phyloP scores from a whole-genome alignment of 2,329 filamentous ascomycete genomes.

The Chalara sp. region DNA sequence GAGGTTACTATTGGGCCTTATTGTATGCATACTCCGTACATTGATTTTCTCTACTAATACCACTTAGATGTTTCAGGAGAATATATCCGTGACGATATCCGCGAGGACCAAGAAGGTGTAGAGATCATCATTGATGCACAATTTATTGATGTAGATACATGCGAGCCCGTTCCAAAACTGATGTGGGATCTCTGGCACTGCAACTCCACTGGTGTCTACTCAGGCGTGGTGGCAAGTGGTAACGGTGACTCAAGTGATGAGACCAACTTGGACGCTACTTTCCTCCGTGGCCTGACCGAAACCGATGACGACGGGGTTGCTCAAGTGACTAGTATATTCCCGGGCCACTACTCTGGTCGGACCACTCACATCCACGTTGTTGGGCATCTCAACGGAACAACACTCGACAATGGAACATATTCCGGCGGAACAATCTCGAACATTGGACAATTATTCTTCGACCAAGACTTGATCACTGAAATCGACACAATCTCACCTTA shows the following conservation, averaged over 20 bases:
- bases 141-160: conserved; percentile 47
- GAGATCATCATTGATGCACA: conserved; percentile 35
- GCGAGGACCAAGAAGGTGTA: conserved; percentile 30
- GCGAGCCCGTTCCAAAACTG: conserved; percentile 40
- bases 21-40: conserved; percentile 25
- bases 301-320: conserved; percentile 36
- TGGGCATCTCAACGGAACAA: conserved; percentile 30
- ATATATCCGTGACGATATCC: conserved; percentile 30
- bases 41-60: too few relatives aligned
- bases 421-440: conserved; percentile 45
- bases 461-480: conserved; percentile 46
- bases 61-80: conserved; percentile 26
- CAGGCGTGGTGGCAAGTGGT: conserved; percentile 35
- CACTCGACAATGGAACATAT: conserved; percentile 33
- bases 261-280: conserved; percentile 30
- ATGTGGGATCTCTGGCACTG: conserved; percentile 46
- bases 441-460: conserved; percentile 59
- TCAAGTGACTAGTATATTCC: conserved; percentile 36
- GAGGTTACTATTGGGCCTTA: conserved; percentile 49
- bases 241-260: conserved; percentile 36
- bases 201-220: conserved; percentile 43
- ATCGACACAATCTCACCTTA: conserved; percentile 45
- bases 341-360: conserved; percentile 38
- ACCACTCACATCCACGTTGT: conserved; percentile 43
- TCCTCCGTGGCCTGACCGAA: conserved; percentile 34